Percentiles rank a stretch among this genome's conserved stretches.
These are phyloP conservation scores for Rhodotorula mucilaginosa DNA, from an alignment of 1,284 basidiomycete species.

Conservation along the genomic window DNA sequence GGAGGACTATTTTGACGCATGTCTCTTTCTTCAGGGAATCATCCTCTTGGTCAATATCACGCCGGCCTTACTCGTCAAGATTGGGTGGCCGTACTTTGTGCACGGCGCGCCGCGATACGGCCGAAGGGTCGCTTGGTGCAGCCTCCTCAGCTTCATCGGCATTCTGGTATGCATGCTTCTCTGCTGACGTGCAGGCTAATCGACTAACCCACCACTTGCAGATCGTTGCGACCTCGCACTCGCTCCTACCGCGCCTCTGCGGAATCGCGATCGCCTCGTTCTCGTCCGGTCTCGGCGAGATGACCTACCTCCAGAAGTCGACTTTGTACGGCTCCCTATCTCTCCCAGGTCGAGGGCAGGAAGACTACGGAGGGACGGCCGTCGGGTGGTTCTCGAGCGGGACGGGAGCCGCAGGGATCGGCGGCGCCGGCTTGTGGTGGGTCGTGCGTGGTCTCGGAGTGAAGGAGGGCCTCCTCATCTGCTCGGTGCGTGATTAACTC, in stretches of 20 bases:
- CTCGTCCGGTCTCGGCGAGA: constrained; percentile 86
- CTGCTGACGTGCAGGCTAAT: neutral
- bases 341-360: neutral
- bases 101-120: constrained; percentile 72
- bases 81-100: constrained; percentile 87
- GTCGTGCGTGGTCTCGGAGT: constrained; percentile 82
- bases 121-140: constrained; percentile 70
- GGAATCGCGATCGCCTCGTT: constrained; percentile 90
- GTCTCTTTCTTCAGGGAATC: constrained; percentile 21
- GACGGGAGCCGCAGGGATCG: constrained; percentile 89
- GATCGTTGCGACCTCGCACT: constrained; percentile 76
- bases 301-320: constrained; percentile 91
- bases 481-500: constrained; percentile 27
- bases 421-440: constrained; percentile 95
- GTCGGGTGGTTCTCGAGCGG: constrained; percentile 58
- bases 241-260: constrained; percentile 67
- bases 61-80: constrained; percentile 63
- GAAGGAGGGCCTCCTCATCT: constrained; percentile 73
- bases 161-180: constrained; percentile 63
- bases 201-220: constrained; percentile 46
- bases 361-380: constrained; percentile 43
- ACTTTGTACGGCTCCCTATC: constrained; percentile 53
- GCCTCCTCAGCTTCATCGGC: constrained; percentile 67
- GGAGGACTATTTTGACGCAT: no score
- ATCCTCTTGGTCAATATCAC: constrained; percentile 49